Evolutionary conservation across 257 asterid genomes (phyloP).

Genomic region (Penstemon newberryi): DNA sequence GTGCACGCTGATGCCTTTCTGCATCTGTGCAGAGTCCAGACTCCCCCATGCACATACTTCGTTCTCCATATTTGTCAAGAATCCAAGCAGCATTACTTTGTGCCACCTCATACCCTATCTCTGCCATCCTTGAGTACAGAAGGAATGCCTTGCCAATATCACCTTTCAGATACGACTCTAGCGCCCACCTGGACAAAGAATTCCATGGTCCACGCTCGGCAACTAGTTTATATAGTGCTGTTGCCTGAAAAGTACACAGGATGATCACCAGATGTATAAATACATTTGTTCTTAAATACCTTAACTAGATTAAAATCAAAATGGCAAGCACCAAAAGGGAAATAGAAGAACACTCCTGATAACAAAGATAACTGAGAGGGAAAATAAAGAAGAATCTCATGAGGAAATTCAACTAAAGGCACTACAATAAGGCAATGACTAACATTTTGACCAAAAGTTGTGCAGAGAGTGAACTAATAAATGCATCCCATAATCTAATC

Average conservation of each 20-base stretch:
- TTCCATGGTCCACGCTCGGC: conserved; percentile 99
- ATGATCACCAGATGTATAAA: not conserved
- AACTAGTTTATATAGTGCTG: conserved; percentile 84
- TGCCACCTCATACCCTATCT: conserved; percentile 96
- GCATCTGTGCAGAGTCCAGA: conserved; percentile 88
- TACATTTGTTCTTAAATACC: not conserved
- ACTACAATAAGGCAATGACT: conserved; percentile 1
- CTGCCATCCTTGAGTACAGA: conserved; percentile 93
- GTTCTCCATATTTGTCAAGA: conserved; percentile 90
- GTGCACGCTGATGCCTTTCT: conserved; percentile 91
- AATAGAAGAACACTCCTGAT: not conserved
- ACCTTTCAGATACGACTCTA: conserved; percentile 89
- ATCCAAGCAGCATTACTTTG: conserved; percentile 99
- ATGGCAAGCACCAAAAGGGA: not conserved
- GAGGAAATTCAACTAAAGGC: not conserved
- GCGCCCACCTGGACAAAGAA: conserved; percentile 97
- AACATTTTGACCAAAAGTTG: conserved; percentile 3
- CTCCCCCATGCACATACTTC: conserved; percentile 87
- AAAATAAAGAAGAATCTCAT: not conserved
- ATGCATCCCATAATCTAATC: conserved; percentile 8
- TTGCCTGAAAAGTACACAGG: conserved; percentile 57
- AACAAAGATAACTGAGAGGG: not conserved
- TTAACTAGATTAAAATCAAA: not conserved
- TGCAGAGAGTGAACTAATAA: not conserved
- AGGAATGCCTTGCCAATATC: conserved; percentile 89